These are phyloP conservation scores for Oryza brachyantha DNA, from an alignment of 176 grass and related monocot species.

Conservation along the genomic window DNA sequence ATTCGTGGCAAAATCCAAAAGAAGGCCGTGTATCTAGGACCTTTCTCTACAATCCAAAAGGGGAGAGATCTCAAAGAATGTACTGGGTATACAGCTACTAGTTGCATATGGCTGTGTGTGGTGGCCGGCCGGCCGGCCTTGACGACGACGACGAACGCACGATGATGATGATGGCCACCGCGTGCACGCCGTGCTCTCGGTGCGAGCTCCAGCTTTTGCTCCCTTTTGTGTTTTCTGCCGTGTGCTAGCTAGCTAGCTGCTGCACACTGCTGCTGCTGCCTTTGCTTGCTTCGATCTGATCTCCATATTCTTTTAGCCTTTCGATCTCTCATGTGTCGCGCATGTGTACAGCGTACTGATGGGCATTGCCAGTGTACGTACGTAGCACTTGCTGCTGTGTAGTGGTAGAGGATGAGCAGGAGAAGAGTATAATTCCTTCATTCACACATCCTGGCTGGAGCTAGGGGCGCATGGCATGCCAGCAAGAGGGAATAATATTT, in stretches of 20 bases:
- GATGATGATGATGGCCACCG: slow-evolving; percentile 33
- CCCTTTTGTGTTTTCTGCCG: slow-evolving; percentile 5
- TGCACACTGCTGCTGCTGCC: neutral
- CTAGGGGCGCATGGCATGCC: neutral
- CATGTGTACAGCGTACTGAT: slow-evolving; percentile 8
- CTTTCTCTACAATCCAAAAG: slow-evolving; percentile 26
- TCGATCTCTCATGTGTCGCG: slow-evolving; percentile 22
- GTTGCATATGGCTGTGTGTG: neutral
- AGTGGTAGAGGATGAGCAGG: neutral
- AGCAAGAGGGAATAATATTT: slow-evolving; percentile 2
- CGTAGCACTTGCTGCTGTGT: neutral
- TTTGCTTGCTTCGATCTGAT: slow-evolving; percentile 8
- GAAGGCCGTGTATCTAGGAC: slow-evolving; percentile 10
- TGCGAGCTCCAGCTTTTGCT: slow-evolving; percentile 42
- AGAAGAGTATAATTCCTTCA: slow-evolving; percentile 1
- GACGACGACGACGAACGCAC: neutral
- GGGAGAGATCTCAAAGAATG: slow-evolving; percentile 23
- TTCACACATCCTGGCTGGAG: neutral
- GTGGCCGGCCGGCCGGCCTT: neutral
- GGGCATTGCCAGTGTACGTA: neutral
- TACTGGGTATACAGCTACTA: too few relatives aligned
- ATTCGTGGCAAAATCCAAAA: neutral
- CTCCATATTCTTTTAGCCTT: neutral
- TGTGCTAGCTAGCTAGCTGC: slow-evolving; percentile 11
- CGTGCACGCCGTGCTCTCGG: slow-evolving; percentile 37